Percentiles rank a stretch among this genome's conserved stretches.
Conservation (phyloP, 2,329 filamentous ascomycete genomes). For the Trichoderma afroharzianum region DNA sequence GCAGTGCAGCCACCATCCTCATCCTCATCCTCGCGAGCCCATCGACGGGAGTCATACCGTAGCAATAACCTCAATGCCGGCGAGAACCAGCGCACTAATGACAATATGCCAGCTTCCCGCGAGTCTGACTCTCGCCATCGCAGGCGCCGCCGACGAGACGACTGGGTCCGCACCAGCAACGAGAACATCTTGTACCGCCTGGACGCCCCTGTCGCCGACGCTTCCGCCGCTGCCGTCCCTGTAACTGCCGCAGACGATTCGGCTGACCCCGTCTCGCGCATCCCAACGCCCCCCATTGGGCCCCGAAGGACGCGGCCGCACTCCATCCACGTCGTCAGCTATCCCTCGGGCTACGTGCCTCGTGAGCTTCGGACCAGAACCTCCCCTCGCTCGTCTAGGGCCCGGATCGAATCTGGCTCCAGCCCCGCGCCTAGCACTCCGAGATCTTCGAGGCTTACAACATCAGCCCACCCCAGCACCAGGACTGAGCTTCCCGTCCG, state of each 20-base stretch:
- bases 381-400: background rate
- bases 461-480: background rate
- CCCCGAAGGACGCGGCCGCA: slow-evolving; percentile 39
- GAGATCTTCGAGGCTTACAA: slow-evolving; percentile 2
- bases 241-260: slow-evolving; percentile 3
- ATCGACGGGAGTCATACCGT: slow-evolving; percentile 2
- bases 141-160: slow-evolving; percentile 18
- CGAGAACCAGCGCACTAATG: slow-evolving; percentile 8
- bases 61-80: background rate
- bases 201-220: slow-evolving; percentile 12
- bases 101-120: slow-evolving; percentile 13
- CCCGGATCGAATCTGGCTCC: background rate
- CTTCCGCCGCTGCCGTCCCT: slow-evolving; percentile 1
- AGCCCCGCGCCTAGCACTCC: background rate
- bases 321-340: slow-evolving; percentile 42
- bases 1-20: slow-evolving; percentile 16
- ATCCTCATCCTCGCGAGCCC: slow-evolving; percentile 9
- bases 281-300: slow-evolving; percentile 39
- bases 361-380: slow-evolving; percentile 37
- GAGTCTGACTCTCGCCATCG: slow-evolving; percentile 11
- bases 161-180: slow-evolving; percentile 25
- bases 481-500: slow-evolving; percentile 12
- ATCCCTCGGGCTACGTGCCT: slow-evolving; percentile 42
- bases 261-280: slow-evolving; percentile 18
- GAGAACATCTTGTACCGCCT: slow-evolving; percentile 32